These are phyloP conservation scores for Gigaspora rosea DNA, from an alignment of 192 early-diverging fungal species.

Conservation along the genomic window DNA sequence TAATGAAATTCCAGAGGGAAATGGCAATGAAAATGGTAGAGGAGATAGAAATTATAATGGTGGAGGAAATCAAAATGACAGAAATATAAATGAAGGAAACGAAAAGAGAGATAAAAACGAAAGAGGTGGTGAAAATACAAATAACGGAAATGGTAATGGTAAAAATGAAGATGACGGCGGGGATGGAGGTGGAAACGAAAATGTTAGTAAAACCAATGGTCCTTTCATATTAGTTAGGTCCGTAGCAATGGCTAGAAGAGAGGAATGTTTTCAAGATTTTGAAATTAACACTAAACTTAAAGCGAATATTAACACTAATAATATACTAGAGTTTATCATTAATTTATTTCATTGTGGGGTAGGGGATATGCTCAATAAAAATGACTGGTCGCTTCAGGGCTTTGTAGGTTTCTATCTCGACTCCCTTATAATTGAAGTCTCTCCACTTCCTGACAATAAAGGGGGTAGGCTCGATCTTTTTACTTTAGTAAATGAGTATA, in stretches of 20 bases:
- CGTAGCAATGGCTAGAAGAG: neutral
- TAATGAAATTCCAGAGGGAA: neutral
- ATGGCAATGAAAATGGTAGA: neutral
- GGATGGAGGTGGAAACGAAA: neutral
- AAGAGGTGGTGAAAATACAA: neutral
- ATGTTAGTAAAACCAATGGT: neutral
- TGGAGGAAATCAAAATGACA: neutral
- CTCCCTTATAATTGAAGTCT: too few species aligned
- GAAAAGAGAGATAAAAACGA: neutral
- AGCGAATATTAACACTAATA: too few species aligned
- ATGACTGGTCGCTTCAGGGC: too few species aligned
- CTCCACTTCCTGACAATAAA: too few species aligned
- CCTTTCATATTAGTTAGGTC: neutral
- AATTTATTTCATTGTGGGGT: too few species aligned
- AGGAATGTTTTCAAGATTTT: neutral
- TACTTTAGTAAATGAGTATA: too few species aligned
- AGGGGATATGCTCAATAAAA: too few species aligned
- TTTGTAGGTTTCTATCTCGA: too few species aligned
- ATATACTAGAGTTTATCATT: too few species aligned
- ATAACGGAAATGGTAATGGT: slow-evolving; percentile 7
- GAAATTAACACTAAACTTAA: neutral
- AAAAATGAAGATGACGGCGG: neutral
- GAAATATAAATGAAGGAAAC: neutral
- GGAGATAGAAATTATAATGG: neutral
- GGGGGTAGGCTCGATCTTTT: too few species aligned